Evolutionary conservation across 257 asterid genomes (phyloP), one percentile per base, ranked within the genome.

Genomic region (Linaria vulgaris): DNA sequence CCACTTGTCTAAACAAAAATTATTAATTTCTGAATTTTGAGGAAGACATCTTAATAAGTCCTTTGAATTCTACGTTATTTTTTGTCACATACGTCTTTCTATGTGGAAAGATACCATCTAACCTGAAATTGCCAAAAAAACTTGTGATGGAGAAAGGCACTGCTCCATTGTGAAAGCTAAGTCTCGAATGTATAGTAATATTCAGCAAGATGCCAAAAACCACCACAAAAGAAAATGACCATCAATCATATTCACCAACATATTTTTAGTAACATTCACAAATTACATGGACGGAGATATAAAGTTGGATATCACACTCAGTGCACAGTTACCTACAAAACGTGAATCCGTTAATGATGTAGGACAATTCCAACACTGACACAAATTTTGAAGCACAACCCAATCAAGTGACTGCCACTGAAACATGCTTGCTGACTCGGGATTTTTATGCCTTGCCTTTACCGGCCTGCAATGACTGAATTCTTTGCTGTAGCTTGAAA

Each of bases 401-500:
- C 30, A 25, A 63, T 48, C 23, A 63, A 67, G 64, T 58, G 46
- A 31, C 54, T 22, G 70, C 47, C 46, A 59, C 54, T 59, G 63
- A 65, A 61, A 41, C 61, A 63, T 56, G 65, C 48, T 51, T 61
- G 47, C 63, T 41, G 56, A 58, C 57, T 43, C 68, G 13, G 17
- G 61, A 65, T 59, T 55, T 48, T 75, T 54, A 83, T 50, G 95
- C 87, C 80, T 91, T 91, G 76, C 72, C 88, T 72, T 88, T 91
- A 43, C 98, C 94, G 41, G 96, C 89, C 74, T 85, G 96, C 72
- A 81, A 66, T 17, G 96, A 73, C 69, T 88, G 95, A 43, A 88
- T 76, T 84, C 84, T 83, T 75, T 91, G 96, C 70, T 91, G 98
- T 66, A 89, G 59, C 78, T 88, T 88, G 57, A 78, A 57, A 59